Conservation (phyloP, 129 eudicot species). For the Mikania micrantha region DNA sequence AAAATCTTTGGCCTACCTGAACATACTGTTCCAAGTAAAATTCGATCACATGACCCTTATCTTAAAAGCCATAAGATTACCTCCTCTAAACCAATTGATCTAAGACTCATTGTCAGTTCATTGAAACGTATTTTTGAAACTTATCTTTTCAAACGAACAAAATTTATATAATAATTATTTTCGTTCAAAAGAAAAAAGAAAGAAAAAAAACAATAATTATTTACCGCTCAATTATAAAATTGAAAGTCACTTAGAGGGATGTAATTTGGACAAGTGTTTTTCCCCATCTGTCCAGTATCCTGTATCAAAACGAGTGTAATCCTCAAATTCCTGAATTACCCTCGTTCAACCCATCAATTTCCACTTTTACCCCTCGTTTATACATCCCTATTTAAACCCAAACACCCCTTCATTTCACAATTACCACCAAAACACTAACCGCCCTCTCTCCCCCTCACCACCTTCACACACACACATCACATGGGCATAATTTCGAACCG, state of each 20-base stretch:
- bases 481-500: constrained; percentile 56
- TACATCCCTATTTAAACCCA: constrained; percentile 23
- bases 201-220: no score
- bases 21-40: no score
- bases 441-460: constrained; percentile 2
- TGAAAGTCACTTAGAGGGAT: not conserved
- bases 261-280: constrained; percentile 20
- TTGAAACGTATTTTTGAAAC: no score
- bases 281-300: not conserved
- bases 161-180: no score
- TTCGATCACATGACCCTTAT: no score
- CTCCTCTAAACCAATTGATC: no score
- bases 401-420: constrained; percentile 18
- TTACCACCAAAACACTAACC: constrained; percentile 17
- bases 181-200: no score
- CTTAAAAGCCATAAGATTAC: no score
- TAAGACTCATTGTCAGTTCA: no score
- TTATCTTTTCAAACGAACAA: no score
- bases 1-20: no score
- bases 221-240: no score
- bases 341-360: not conserved
- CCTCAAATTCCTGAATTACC: constrained; percentile 4
- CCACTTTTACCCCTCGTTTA: not conserved
- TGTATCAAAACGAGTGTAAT: not conserved
- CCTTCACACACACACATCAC: constrained; percentile 4